Evolutionary conservation across 1,284 basidiomycete species (phyloP).

Genomic region (Amylostereum areolatum): DNA sequence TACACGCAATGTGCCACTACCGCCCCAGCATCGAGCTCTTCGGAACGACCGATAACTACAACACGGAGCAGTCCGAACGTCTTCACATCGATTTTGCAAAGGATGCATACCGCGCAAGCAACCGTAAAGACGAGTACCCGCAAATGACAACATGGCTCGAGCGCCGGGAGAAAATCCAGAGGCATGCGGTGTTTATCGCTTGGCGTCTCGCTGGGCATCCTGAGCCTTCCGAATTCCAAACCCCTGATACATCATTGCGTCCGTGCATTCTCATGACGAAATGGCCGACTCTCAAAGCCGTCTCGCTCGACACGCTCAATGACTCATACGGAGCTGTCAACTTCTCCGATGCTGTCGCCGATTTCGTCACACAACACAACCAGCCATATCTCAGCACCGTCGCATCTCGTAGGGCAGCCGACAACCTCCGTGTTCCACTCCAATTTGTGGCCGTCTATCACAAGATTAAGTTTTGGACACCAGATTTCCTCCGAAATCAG

Average conservation of each 20-base stretch:
- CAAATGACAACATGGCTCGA: slow-evolving; percentile 31
- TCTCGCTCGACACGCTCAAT: not conserved
- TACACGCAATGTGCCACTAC: slow-evolving; percentile 26
- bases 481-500: not conserved
- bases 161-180: slow-evolving; percentile 19
- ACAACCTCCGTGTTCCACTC: not conserved
- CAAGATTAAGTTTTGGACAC: not conserved
- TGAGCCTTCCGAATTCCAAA: not conserved
- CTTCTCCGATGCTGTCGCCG: not conserved
- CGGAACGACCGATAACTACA: slow-evolving; percentile 25
- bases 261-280: not conserved
- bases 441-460: not conserved
- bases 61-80: slow-evolving; percentile 26
- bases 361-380: not conserved
- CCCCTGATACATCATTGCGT: not conserved
- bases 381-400: not conserved
- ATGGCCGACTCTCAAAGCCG: not conserved
- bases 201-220: not conserved
- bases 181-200: not conserved
- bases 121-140: slow-evolving; percentile 21
- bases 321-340: not conserved
- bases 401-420: not conserved
- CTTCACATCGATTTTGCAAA: slow-evolving; percentile 29
- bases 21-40: slow-evolving; percentile 16
- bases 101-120: slow-evolving; percentile 24